Base-by-base conservation (phyloP, 345 rosid species). In the Corymbia maculata region DNA sequence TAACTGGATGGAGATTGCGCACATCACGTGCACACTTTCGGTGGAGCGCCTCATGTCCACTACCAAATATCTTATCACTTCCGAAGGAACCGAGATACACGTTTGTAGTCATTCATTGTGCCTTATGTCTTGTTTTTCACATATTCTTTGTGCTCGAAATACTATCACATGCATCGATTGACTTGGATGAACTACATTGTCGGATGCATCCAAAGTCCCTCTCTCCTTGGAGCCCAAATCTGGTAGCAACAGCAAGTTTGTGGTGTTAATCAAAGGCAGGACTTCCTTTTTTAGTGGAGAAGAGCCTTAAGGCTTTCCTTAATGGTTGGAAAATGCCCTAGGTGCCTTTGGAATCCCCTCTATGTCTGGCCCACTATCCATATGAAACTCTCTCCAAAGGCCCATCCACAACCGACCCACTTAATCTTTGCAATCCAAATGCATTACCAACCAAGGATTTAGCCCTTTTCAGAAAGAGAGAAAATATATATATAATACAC, bases 401-500 rank as follows among this genome's bases (percentile, higher is more conserved):
- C 84, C 49, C 84, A 42, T 75, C 49, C 19, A 19, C 15, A 36
- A 36, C 21, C 36, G 82, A 44, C 28, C 28, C 82, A 19, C 42
- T 75, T 44, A 42, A 36, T 19, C 44, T 75, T 44, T 5, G 49
- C 49, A 9, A 42, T 6, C 45, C 45, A 0, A 70, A 70, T 16
- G 44, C 80, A 36, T 9, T 12, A 5, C 0, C 84, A 42, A 75
- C 15, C 49, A 5, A 75, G 84, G 5, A 75, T 75, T 75, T 75
- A 19, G 28, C 28, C 82, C 8, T 10, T 75, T 44, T 44, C 0
- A 3, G 84, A 42, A 75, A 75, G 49, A 75, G 49, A 21, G 49
- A 5, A 0, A 50, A 50, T 50, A 19, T 19, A 42, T 13, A 22
- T 6, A 17, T 6, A 5, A 9, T 44, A 0, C 49, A 9, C 14